Evolutionary conservation across 352 stramenopile species (phyloP).

Genomic region (Halophytophthora batemanensis): DNA sequence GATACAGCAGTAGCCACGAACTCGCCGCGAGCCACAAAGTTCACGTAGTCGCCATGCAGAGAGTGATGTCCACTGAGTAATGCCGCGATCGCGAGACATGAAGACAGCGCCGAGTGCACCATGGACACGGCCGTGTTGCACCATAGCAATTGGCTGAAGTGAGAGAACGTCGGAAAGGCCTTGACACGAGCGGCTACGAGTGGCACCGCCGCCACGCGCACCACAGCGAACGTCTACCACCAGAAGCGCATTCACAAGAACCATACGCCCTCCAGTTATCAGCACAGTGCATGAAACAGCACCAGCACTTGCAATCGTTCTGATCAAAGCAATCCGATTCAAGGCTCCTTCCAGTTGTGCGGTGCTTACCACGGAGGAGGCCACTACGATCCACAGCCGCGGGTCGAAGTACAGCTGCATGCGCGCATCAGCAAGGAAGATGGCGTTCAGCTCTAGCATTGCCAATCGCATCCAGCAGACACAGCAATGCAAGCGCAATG

Average conservation of each 20-base stretch:
- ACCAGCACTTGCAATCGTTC: slow-evolving; percentile 1
- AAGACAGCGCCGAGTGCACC: slow-evolving; percentile 59
- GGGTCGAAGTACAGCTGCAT: slow-evolving; percentile 53
- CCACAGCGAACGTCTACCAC: slow-evolving; percentile 39
- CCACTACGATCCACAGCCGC: slow-evolving; percentile 58
- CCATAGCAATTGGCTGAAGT: slow-evolving; percentile 48
- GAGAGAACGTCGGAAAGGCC: slow-evolving; percentile 44
- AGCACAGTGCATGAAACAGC: too few species aligned
- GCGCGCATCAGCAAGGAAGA: slow-evolving; percentile 6
- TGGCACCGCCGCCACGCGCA: slow-evolving; percentile 41
- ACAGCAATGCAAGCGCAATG: neutral
- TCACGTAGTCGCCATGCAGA: slow-evolving; percentile 40
- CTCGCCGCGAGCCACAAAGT: slow-evolving; percentile 27
- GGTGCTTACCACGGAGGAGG: slow-evolving; percentile 52
- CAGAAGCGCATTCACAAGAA: too few species aligned
- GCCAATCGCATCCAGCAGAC: too few species aligned
- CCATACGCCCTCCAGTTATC: too few species aligned
- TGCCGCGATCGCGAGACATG: slow-evolving; percentile 46
- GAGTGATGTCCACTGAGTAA: slow-evolving; percentile 55
- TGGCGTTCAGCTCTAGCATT: neutral
- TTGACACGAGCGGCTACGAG: slow-evolving; percentile 38
- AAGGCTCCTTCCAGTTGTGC: neutral
- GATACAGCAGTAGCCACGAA: slow-evolving; percentile 65
- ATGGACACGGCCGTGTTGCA: slow-evolving; percentile 77
- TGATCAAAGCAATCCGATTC: neutral